These are phyloP conservation scores for Fonsecaea multimorphosa DNA, from an alignment of 2,329 filamentous ascomycete genomes.

Conservation along the genomic window DNA sequence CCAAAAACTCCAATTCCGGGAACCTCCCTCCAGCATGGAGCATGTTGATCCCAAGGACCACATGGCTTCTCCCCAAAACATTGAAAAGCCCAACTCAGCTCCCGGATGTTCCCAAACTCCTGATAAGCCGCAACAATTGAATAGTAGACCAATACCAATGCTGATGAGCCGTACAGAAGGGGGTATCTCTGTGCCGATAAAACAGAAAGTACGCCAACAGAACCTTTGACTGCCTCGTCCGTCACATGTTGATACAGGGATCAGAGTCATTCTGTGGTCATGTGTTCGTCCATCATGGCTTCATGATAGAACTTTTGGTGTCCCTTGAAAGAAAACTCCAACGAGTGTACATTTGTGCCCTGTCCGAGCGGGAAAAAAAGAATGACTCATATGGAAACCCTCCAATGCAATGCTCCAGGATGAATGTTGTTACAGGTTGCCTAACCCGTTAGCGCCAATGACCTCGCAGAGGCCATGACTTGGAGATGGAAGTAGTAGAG, in stretches of 20 bases:
- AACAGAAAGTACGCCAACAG: slow-evolving; percentile 11
- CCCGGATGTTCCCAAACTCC: slow-evolving; percentile 1
- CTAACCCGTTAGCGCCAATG: slow-evolving; percentile 21
- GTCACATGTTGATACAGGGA: slow-evolving; percentile 23
- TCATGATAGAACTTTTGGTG: slow-evolving; percentile 26
- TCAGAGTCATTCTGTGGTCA: slow-evolving; percentile 25
- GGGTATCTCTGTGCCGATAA: slow-evolving; percentile 21
- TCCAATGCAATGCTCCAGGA: slow-evolving; percentile 17
- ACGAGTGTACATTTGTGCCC: slow-evolving; percentile 18
- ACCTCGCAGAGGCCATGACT: slow-evolving; percentile 2
- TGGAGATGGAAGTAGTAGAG: slow-evolving; percentile 4
- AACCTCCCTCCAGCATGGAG: slow-evolving; percentile 10
- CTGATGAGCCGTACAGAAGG: slow-evolving; percentile 11
- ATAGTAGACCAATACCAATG: neutral
- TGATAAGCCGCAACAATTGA: neutral
- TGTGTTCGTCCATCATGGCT: slow-evolving; percentile 24
- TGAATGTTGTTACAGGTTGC: slow-evolving; percentile 30
- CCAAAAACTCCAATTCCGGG: neutral
- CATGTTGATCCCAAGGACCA: neutral
- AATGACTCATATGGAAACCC: slow-evolving; percentile 27
- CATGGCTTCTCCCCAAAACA: slow-evolving; percentile 2
- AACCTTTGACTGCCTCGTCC: slow-evolving; percentile 12
- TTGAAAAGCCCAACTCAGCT: neutral
- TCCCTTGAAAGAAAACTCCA: slow-evolving; percentile 23
- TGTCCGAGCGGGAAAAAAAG: slow-evolving; percentile 1